Evolutionary conservation across 2,329 filamentous ascomycete species (phyloP), one percentile per base, ranked within the genome.

Genomic region (Pseudogymnoascus sp.): DNA sequence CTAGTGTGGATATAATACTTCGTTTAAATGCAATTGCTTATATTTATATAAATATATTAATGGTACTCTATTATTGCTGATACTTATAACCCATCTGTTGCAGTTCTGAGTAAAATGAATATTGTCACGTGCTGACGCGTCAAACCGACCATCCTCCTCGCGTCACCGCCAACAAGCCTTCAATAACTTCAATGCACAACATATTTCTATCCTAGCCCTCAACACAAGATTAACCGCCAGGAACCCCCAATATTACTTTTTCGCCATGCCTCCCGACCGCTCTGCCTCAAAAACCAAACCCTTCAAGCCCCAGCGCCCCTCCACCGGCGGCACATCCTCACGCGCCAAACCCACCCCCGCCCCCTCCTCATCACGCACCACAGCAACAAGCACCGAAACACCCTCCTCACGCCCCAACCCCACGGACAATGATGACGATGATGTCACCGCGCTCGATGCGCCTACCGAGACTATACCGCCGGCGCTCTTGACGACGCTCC

Each of bases 401-500:
- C 39, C 59, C n/a, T 60, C 39, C 9, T 60, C 59, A 18, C 47
- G 43, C 14, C 43, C 25, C 43, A 50, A 30, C 59, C 22, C 39
- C 59, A n/a, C 22, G 16, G 20, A 22, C 28, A 8, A 43, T 6
- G 18, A 59, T 16, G 11, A 22, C 9, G 28, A 37, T 5, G 20
- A 58, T 7, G 36, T 7, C 30, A 25, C 20, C 7, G 30, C 16
- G n/a, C 33, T 8, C 20, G 61, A 64, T 43, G 61, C 63, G 12
- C 33, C 36, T 14, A 59, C 60, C 33, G 59, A 58, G 4, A 59
- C 80, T 1, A 88, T 97, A 28, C 89, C 92, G 0, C 79, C 83
- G 3, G 86, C 90, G 43, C 79, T 97, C 0, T 75, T 97, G 39
- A 88, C 89, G 8, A 83, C 86, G 36, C 76, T 97, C 3, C 78